Evolutionary conservation across 345 rosid genomes (phyloP), one percentile per base, ranked within the genome.

Genomic region (Anastatica hierochuntica): DNA sequence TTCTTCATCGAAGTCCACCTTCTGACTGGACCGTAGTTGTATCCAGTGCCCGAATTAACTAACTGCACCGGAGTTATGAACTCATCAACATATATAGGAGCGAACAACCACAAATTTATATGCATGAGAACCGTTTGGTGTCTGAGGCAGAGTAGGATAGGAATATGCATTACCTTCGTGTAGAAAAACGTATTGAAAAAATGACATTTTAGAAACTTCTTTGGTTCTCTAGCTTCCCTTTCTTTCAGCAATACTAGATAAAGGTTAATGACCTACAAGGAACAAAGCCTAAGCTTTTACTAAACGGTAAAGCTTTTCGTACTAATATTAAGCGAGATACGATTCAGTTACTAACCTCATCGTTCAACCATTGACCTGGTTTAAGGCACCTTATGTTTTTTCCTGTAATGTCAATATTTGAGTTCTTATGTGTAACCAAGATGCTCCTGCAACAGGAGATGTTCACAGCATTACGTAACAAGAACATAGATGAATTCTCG

Each of bases 1-100:
- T 58, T 88, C 73, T 57, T 88, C 64, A 77, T 71, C 7, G 94
- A 76, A 13, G 99, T 88, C 99, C 99, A 94, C 76, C 97, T 88
- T 67, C 69, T 88, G 64, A 85, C 95, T 18, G 97, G 77, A 49
- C 43, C 74, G 38, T 77, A 94, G 66, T 88, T 88, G 53, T 77
- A 83, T 63, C 78, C 79, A 53, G 40, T 62, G 60, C 33, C 56
- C 45, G 78, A 72, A 69, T 77, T 49, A 21, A 60, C 62, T 64
- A 92, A 70, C 98, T 92, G n/a, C n/a, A n/a, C n/a, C n/a, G n/a
- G 88, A 49, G 46, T 2, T 21, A 27, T 17, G 57, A 39, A 27
- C 15, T 24, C 47, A 49, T 34, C 23, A 65, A 27, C 18, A 56
- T 26, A 33, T 18, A 33, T 18, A 58, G n/a, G 31, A 19, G 21